Base-by-base conservation (phyloP, 2,329 filamentous ascomycete species). In the Didymella pinodella region DNA sequence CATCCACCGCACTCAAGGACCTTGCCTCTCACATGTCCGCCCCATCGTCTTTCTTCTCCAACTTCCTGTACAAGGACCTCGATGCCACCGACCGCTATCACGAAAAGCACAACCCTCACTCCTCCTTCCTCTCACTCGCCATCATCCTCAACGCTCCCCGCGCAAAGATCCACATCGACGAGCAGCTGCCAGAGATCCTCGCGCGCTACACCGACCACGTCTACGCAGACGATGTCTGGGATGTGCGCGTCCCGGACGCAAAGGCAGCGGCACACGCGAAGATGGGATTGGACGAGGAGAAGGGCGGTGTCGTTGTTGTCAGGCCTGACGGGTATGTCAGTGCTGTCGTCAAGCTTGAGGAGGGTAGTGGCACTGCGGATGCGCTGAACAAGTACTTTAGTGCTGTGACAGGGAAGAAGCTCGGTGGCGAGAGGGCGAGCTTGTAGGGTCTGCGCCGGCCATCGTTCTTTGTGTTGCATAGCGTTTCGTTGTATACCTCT, bases 311-410 rank as follows among this genome's bases (percentile, higher is more conserved):
- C 2, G 88, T 96, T 1, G 90, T 97, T 10, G 91, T 96, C 7
- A 82, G 93, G 44, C 93, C 93, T 0, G 93, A 97, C 75, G 92
- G 92, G 7, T 95, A 97, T 75, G 89, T 97, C 28, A 91, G 90
- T 22, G 84, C 91, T 61, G 90, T 93, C 4, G 85, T 90, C 11
- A 83, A 83, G 67, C 80, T 97, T 22, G 88, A 86, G 1, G 89
- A 94, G 75, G 93, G 93, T 0, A 86, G 79, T 57, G 91, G 87
- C 16, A 97, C 93, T 0, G 87, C 91, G 0, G 90, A 96, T 69
- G 91, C 95, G 16, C 79, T 97, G 67, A 91, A 97, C 71, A 83
- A 85, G 63, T 97, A 96, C 75, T 97, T 97, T 78, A 83, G 84
- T 5, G 77, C 87, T 1, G 93, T 96, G 68, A 85, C 85, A 54